Base-by-base conservation (phyloP, 2,329 filamentous ascomycete species). In the Xylariaceae sp. region DNA sequence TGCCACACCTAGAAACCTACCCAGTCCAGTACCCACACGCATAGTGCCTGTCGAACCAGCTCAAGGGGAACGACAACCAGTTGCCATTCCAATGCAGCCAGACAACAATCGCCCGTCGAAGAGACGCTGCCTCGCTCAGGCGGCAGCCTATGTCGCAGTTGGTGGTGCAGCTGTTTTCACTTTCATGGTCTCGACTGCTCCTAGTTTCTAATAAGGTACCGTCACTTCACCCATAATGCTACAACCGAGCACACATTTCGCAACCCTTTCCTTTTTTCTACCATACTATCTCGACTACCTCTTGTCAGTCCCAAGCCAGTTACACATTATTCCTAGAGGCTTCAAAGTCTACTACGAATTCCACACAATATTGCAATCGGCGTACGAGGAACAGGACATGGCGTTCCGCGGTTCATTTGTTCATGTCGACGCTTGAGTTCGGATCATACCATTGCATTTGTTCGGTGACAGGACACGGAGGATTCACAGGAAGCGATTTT, bases 91-190 rank as follows among this genome's bases (percentile, higher is more conserved):
- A 20, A 18, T 29, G 14, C 53, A 56, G 20, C 21, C 37, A 26
- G 44, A 48, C 44, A 48, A 50, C 41, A 10, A 42, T 18, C 62
- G 65, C 19, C 68, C 70, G 21, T 59, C 65, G 10, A 72, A 72
- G 61, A 64, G 62, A 44, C 65, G 66, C n/a, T 67, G 69, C 18
- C 50, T 71, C 20, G 67, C 65, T 18, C 64, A 71, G 51, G 65
- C 67, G 44, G 68, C 67, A 14, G 70, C 68, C 37, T 71, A 59
- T 54, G 63, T 69, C 10, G 68, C 66, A 18, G 54, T 71, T 3
- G 69, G 70, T 20, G 65, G 67, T 32, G 70, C 66, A 47, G 68
- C 66, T 12, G 66, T 62, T 18, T 69, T 70, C 47, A 68, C 66
- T 7, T 66, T 62, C 47, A 51, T 70, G 54, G 67, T 69, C 12